phyloP scores from a whole-genome alignment of 331 rosid species.

The Phaseolus coccineus region DNA sequence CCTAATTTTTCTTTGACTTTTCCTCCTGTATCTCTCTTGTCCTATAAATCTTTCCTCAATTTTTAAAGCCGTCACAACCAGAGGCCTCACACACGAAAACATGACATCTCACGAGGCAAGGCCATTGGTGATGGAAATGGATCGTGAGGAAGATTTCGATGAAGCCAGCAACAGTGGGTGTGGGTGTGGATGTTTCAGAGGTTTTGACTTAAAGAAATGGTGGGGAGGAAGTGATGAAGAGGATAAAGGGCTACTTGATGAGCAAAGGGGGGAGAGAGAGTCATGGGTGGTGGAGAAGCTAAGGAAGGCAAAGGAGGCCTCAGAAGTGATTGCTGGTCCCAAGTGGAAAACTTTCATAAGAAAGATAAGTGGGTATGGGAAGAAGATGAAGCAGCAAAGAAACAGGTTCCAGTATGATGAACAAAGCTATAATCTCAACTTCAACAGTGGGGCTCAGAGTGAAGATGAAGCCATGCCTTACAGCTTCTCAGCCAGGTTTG shows the following conservation, averaged over 20 bases:
- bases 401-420: constrained; percentile 65
- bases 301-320: constrained; percentile 54
- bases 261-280: constrained; percentile 42
- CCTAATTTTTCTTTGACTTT: constrained; percentile 51
- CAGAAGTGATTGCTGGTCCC: constrained; percentile 69
- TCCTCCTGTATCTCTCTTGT: constrained; percentile 12
- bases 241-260: constrained; percentile 41
- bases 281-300: constrained; percentile 58
- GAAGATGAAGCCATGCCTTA: constrained; percentile 57
- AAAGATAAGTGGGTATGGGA: constrained; percentile 61
- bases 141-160: constrained; percentile 45
- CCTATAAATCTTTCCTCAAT: constrained; percentile 38
- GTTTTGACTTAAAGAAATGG: constrained; percentile 46
- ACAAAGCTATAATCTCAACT: constrained; percentile 78
- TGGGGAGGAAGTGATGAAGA: constrained; percentile 37
- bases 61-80: constrained; percentile 22
- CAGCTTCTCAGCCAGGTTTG: constrained; percentile 56
- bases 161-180: constrained; percentile 49
- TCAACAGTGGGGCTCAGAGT: constrained; percentile 53
- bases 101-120: constrained; percentile 44
- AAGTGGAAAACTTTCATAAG: constrained; percentile 75
- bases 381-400: constrained; percentile 36
- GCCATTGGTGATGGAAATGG: constrained; percentile 53
- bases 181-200: constrained; percentile 57
- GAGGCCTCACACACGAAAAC: not conserved